These are phyloP conservation scores for Neurospora sublineolata DNA, from an alignment of 495 filamentous ascomycete genomes.

Conservation along the genomic window DNA sequence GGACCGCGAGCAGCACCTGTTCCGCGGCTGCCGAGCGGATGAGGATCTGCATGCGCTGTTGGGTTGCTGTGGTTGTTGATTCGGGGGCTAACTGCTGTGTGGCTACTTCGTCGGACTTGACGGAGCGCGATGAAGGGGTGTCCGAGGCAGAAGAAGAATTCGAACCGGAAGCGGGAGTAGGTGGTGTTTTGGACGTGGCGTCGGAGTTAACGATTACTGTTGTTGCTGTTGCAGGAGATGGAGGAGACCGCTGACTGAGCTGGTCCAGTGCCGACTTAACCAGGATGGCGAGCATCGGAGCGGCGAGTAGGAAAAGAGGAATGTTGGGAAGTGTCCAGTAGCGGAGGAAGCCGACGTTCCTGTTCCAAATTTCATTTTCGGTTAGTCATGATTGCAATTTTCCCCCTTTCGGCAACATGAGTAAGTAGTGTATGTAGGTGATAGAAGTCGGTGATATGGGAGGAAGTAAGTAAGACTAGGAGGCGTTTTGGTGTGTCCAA, in stretches of 20 bases:
- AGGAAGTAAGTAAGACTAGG: background rate
- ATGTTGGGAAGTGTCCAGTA: slow-evolving; percentile 87
- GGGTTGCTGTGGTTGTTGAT: background rate
- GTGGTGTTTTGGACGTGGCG: background rate
- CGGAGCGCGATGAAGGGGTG: background rate
- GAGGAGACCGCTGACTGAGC: slow-evolving; percentile 10
- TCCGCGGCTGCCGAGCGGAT: slow-evolving; percentile 52
- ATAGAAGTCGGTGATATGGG: background rate
- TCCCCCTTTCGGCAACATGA: background rate
- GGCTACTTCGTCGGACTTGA: background rate
- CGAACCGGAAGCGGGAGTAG: background rate
- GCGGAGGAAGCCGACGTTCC: slow-evolving; percentile 74
- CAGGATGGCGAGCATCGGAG: slow-evolving; percentile 66
- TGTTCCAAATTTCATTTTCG: slow-evolving; percentile 19
- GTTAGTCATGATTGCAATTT: slow-evolving; percentile 3
- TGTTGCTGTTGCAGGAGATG: background rate
- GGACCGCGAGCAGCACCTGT: slow-evolving; percentile 58
- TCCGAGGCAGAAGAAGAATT: background rate
- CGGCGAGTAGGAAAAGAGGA: slow-evolving; percentile 75
- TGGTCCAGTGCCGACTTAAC: slow-evolving; percentile 45
- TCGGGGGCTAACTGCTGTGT: background rate
- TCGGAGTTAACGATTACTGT: background rate
- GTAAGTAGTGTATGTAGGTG: background rate
- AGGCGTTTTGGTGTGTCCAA: background rate
- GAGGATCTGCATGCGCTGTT: slow-evolving; percentile 12